These are phyloP conservation scores for Yueomyces sinensis DNA, from an alignment of 805 yeast genomes.

Conservation along the genomic window DNA sequence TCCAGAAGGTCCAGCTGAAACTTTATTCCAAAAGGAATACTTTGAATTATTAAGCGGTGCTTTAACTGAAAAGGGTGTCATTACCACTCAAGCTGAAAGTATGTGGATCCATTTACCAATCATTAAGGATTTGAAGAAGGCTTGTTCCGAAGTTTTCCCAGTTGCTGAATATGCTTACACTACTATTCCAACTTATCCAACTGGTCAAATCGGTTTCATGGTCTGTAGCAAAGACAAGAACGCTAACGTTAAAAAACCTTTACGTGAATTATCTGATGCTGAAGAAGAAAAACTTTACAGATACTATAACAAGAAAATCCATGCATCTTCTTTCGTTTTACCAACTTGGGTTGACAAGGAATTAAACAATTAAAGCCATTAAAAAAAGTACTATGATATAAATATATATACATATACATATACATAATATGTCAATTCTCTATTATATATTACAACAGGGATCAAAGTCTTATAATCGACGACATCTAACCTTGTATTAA, in stretches of 20 bases:
- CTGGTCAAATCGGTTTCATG: constrained; percentile 98
- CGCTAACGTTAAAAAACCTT: constrained; percentile 55
- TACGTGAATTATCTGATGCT: constrained; percentile 47
- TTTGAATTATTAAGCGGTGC: constrained; percentile 75
- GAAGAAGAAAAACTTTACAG: constrained; percentile 53
- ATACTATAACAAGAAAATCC: constrained; percentile 77
- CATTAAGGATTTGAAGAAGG: constrained; percentile 68
- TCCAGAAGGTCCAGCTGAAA: constrained; percentile 97
- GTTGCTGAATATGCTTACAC: constrained; percentile 84
- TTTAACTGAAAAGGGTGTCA: constrained; percentile 85
- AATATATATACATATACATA: too few species aligned
- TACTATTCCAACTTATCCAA: constrained; percentile 91
- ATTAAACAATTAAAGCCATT: constrained; percentile 12
- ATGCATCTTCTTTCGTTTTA: constrained; percentile 77
- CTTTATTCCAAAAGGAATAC: constrained; percentile 85
- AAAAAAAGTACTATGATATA: too few species aligned
- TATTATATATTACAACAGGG: too few species aligned
- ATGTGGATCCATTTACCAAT: constrained; percentile 85
- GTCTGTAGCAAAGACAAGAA: constrained; percentile 69
- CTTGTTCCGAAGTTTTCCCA: constrained; percentile 78
- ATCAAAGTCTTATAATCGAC: too few species aligned
- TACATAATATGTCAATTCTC: too few species aligned
- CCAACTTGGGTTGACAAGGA: constrained; percentile 78
- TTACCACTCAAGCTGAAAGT: constrained; percentile 88
- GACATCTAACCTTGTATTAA: too few species aligned